Evolutionary conservation across 2,329 filamentous ascomycete genomes (phyloP), one percentile per base, ranked within the genome.

Genomic region (Fusarium heterosporum): DNA sequence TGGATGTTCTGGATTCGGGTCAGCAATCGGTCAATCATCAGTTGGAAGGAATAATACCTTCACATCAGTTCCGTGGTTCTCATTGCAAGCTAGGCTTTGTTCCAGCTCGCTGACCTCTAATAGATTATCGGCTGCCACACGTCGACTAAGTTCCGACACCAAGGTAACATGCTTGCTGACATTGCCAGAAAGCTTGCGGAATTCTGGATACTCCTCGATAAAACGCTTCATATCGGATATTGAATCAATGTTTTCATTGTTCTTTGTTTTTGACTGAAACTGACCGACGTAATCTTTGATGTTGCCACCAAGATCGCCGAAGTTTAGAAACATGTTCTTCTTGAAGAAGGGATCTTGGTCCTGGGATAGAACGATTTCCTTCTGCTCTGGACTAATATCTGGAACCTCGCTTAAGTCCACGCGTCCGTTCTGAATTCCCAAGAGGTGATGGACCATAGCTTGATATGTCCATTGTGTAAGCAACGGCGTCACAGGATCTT

Each of bases 221-320:
- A 99, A 99, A 41, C 94, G 92, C 78, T 99, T 99, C 96, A 99
- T 99, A 77, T 99, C 96, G 55, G 91, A 86, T 75, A 99, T 98
- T 16, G 95, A 97, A 75, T 99, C 96, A 62, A 99, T 94, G 75
- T 97, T 96, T 76, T 93, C 92, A 72, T 90, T 97, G 72, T 91
- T 97, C 75, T 98, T 95, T n/a, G 95, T 97, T 77, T 97, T 97
- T 13, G 92, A 93, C 73, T 98, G 96, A 75, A 98, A 99, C 76
- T 98, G 96, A 75, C 97, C 94, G 55, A 99, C 96, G 72, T 99
- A 99, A 56, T 97, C 94, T 78, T 98, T 98, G 76, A 97, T 97
- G 71, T 96, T 97, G 39, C 95, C 92, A 12, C 96, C 94, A 8
- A 99, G 85, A 70, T 98, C 94, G 54, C 95, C 94, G 78, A 98